Base-by-base conservation (phyloP, 495 filamentous ascomycete genomes). In the Penicillium desertorum region DNA sequence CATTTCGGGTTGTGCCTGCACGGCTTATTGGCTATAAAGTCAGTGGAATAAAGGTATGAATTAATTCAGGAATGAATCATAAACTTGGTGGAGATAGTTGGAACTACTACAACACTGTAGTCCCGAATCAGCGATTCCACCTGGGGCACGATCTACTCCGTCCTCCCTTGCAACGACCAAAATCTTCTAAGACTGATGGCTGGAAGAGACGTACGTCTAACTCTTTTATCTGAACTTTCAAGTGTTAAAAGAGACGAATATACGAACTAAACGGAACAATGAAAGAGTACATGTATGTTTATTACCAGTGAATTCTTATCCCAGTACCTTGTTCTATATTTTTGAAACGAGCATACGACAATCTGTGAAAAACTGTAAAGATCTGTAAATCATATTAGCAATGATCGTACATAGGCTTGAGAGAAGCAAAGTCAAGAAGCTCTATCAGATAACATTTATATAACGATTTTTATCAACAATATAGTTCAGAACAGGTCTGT, bases 401-500 rank as follows among this genome's bases (percentile, higher is more conserved):
- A 59, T 44, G 45, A 55, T 56, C 51, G 27, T 23, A 25, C 23
- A 25, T 19, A 25, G 20, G 43, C 22, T 36, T 36, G 41, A 37
- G 30, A 54, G 36, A 57, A 57, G 45, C 19, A 58, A 56, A 45
- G 22, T 22, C 20, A 45, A 53, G 29, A 45, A 57, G 25, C 50
- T 65, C 53, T 27, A 37, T 80, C 78, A 80, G 77, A 79, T 70
- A 81, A 74, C 75, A 79, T 71, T 80, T 80, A 70, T 70, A 76
- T 34, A 34, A 34, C 67, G 62, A 76, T 71, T 69, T 65, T 61
- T 63, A 66, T 80, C 77, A 71, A 71, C 77, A 80, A 63, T 46
- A 60, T 60, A 52, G 56, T 75, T 81, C 76, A 74, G 79, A 82
- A 81, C 78, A 82, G 78, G 77, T 81, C 76, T 82, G 79, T 82